Percentiles rank a stretch among this genome's conserved stretches.
Evolutionary conservation across 768 basidiomycete genomes (phyloP).

Genomic region (Ramaria rubella): DNA sequence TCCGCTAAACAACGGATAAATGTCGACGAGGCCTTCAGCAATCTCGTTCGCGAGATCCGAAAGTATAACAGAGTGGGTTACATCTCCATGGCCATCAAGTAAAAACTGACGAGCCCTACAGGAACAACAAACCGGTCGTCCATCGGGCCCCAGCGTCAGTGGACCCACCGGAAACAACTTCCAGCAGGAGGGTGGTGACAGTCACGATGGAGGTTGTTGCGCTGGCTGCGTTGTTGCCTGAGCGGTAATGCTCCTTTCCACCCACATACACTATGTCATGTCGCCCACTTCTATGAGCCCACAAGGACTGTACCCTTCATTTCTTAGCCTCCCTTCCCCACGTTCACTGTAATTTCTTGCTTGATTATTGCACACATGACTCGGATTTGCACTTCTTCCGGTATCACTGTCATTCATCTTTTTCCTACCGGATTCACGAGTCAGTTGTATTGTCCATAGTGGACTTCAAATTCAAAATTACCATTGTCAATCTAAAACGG

Average conservation of each 20-base stretch:
- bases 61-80: constrained; percentile 80
- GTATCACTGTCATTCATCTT: not conserved
- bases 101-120: constrained; percentile 19
- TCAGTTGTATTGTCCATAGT: not conserved
- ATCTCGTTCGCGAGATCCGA: constrained; percentile 89
- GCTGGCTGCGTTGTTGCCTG: constrained; percentile 56
- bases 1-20: constrained; percentile 96
- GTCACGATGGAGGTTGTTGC: constrained; percentile 47
- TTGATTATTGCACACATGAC: not conserved
- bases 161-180: constrained; percentile 36
- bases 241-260: constrained; percentile 10
- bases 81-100: not conserved
- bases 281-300: not conserved
- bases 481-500: not conserved
- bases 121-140: constrained; percentile 77
- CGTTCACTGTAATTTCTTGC: not conserved
- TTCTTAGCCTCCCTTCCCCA: not conserved
- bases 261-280: not conserved
- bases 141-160: constrained; percentile 40
- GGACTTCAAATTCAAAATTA: not conserved
- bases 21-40: constrained; percentile 92
- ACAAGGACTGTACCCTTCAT: not conserved
- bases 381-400: not conserved
- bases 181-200: constrained; percentile 44
- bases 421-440: not conserved